Evolutionary conservation across 352 stramenopile genomes (phyloP).

Genomic region (Pythium aristosporum): DNA sequence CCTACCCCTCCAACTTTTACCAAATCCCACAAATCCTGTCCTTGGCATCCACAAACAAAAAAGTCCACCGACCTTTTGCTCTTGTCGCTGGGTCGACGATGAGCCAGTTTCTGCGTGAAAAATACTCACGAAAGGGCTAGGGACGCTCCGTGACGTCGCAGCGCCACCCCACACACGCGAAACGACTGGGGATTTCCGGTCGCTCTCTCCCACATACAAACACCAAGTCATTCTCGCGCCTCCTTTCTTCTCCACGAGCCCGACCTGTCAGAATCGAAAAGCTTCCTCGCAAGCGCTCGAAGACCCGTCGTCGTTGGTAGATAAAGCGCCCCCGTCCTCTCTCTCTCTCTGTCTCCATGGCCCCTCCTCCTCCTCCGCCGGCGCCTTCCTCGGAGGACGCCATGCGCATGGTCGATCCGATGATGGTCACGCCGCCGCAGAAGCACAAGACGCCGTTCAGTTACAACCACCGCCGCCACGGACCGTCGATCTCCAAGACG

Average conservation of each 20-base stretch:
- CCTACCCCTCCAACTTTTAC: background rate
- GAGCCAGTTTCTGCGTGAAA: conserved; percentile 3
- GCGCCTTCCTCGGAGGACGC: conserved; percentile 8
- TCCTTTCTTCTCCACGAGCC: no score
- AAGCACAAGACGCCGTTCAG: conserved; percentile 13
- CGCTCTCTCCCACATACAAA: conserved; percentile 18
- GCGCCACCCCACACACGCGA: background rate
- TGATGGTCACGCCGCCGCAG: conserved; percentile 11
- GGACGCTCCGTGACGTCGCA: conserved; percentile 1
- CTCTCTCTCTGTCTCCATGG: background rate
- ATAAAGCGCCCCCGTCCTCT: background rate
- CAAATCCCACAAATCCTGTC: background rate
- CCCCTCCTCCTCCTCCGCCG: conserved; percentile 9
- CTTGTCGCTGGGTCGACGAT: background rate
- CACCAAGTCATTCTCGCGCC: background rate
- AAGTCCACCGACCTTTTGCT: no score
- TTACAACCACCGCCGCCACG: conserved; percentile 4
- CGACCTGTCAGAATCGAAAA: conserved; percentile 8
- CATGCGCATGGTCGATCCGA: background rate
- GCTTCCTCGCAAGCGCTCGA: conserved; percentile 6
- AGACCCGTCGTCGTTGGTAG: conserved; percentile 7
- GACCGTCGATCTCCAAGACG: conserved; percentile 6
- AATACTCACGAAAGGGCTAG: background rate
- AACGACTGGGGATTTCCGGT: conserved; percentile 4
- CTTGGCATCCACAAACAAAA: background rate